These are phyloP conservation scores for Lachancea dasiensis DNA, from an alignment of 805 yeast genomes.

Conservation along the genomic window DNA sequence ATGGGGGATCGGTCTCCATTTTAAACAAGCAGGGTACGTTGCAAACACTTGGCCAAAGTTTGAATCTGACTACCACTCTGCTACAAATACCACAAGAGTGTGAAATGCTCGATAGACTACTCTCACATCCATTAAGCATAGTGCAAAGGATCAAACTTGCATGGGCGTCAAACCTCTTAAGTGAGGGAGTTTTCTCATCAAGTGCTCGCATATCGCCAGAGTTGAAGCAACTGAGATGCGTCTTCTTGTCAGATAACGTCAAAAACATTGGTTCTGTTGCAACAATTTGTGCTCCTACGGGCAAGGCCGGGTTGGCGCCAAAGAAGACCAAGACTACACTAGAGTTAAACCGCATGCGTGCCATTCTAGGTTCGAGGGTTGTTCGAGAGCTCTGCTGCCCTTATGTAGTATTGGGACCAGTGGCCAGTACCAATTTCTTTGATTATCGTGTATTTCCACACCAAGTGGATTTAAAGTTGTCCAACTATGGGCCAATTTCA, in stretches of 20 bases:
- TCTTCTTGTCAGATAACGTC: slow-evolving; percentile 36
- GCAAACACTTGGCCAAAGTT: slow-evolving; percentile 10
- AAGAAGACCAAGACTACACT: slow-evolving; percentile 19
- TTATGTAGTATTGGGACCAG: slow-evolving; percentile 45
- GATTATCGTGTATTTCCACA: slow-evolving; percentile 50
- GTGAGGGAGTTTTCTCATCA: slow-evolving; percentile 44
- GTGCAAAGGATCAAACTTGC: slow-evolving; percentile 26
- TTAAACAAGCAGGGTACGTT: slow-evolving; percentile 11
- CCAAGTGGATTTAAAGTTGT: slow-evolving; percentile 26
- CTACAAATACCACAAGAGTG: slow-evolving; percentile 16
- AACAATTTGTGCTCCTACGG: slow-evolving; percentile 15
- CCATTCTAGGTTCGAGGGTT: slow-evolving; percentile 44
- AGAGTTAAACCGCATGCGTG: slow-evolving; percentile 38
- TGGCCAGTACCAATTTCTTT: slow-evolving; percentile 51
- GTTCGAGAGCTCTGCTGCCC: slow-evolving; percentile 44
- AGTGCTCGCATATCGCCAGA: slow-evolving; percentile 26
- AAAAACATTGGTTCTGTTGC: slow-evolving; percentile 14
- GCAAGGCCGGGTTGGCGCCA: slow-evolving; percentile 13
- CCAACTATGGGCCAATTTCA: slow-evolving; percentile 50
- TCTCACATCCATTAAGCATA: slow-evolving; percentile 1
- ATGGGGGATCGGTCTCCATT: slow-evolving; percentile 31
- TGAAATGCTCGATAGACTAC: slow-evolving; percentile 5
- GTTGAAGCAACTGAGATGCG: slow-evolving; percentile 34
- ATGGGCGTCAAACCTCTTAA: slow-evolving; percentile 38
- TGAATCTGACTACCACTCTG: slow-evolving; percentile 16